A percentile compares a stretch with the other conserved stretches of the same genome.
Conservation (phyloP, 768 basidiomycete genomes). For the Tulasnella sp. region DNA sequence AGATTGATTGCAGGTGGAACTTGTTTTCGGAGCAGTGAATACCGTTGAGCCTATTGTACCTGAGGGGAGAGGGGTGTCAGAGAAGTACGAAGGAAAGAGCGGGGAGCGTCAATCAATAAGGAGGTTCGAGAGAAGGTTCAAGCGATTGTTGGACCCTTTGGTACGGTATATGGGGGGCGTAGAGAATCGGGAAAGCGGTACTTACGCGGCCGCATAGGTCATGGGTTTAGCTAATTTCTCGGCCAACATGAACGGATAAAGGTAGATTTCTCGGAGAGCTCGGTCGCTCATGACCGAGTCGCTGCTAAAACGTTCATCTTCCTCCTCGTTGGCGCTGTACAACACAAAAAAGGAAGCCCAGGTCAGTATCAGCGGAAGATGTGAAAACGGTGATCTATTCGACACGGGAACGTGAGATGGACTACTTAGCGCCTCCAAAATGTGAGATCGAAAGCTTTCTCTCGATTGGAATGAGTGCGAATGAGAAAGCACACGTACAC, state of each 20-base stretch:
- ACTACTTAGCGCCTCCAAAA: too few relatives aligned
- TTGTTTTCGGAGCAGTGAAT: constrained; percentile 56
- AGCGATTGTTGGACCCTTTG: background rate
- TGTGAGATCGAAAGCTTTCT: too few relatives aligned
- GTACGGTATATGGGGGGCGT: too few relatives aligned
- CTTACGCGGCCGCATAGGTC: constrained; percentile 65
- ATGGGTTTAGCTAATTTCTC: constrained; percentile 42
- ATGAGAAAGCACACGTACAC: too few relatives aligned
- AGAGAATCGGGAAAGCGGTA: constrained; percentile 4
- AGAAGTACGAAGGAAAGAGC: background rate
- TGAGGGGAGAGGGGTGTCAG: constrained; percentile 29
- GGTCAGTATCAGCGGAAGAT: too few relatives aligned
- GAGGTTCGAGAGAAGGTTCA: background rate
- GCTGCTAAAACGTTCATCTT: constrained; percentile 64
- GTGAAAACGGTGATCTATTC: too few relatives aligned
- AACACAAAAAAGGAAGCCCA: too few relatives aligned
- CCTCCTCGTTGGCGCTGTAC: constrained; percentile 58
- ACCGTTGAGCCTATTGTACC: constrained; percentile 47
- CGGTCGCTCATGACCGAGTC: constrained; percentile 63
- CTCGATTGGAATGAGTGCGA: too few relatives aligned
- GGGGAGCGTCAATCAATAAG: background rate
- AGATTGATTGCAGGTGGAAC: constrained; percentile 50
- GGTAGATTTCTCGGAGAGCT: constrained; percentile 69
- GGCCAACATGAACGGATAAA: constrained; percentile 69
- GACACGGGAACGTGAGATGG: too few relatives aligned